Conservation (phyloP, 148 eudicot genomes). For the Nepenthes mirabilis region DNA sequence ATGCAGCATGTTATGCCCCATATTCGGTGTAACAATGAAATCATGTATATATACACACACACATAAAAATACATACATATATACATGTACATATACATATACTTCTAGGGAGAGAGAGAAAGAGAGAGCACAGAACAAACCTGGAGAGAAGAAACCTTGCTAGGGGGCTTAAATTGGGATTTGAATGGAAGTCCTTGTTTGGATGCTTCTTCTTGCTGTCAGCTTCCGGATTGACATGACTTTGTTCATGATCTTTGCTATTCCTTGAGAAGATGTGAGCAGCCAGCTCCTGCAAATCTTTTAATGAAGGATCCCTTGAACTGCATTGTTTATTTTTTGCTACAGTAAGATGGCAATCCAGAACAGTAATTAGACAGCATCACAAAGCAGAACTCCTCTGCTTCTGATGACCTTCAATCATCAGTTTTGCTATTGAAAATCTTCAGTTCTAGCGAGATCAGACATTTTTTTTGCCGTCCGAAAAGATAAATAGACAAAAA, state of each 20-base stretch:
- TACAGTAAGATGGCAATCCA: background rate
- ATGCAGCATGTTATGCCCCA: too few species aligned
- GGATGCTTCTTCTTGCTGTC: slow-evolving; percentile 55
- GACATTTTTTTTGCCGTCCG: too few species aligned
- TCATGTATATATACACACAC: background rate
- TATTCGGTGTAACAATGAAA: too few species aligned
- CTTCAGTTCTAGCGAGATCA: too few species aligned
- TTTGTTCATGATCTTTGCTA: slow-evolving; percentile 29
- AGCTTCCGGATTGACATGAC: slow-evolving; percentile 30
- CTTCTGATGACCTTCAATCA: too few species aligned
- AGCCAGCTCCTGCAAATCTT: slow-evolving; percentile 68
- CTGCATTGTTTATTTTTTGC: slow-evolving; percentile 22
- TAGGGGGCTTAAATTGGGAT: slow-evolving; percentile 68
- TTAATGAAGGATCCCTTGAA: slow-evolving; percentile 64
- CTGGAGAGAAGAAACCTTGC: slow-evolving; percentile 85
- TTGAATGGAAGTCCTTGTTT: slow-evolving; percentile 50
- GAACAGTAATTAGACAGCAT: background rate
- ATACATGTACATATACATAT: background rate
- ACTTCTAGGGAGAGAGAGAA: background rate
- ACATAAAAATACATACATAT: background rate
- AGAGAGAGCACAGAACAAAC: slow-evolving; percentile 19
- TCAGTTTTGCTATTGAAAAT: too few species aligned
- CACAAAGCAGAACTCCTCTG: background rate
- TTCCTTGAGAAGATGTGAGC: slow-evolving; percentile 44
- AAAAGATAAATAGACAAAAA: too few species aligned